A percentile compares a stretch with the other conserved stretches of the same genome.
These are phyloP conservation scores for Chytriomyces confervae DNA, from an alignment of 192 early-diverging fungal genomes.

Conservation along the genomic window DNA sequence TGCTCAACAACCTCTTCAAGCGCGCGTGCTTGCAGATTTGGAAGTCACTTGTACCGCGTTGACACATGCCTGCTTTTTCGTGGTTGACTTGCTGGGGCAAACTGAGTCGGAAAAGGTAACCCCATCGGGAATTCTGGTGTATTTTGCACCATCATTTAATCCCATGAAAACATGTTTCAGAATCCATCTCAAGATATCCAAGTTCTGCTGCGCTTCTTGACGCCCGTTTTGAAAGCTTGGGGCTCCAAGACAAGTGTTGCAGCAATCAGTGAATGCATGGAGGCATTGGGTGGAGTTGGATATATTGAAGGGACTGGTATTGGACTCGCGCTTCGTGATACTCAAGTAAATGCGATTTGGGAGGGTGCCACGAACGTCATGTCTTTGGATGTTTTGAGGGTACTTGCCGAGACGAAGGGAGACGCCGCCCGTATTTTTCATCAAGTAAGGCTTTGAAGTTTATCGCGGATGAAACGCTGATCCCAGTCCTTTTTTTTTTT, in stretches of 20 bases:
- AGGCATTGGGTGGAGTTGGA: constrained; percentile 73
- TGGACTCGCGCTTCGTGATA: constrained; percentile 62
- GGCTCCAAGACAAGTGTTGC: constrained; percentile 55
- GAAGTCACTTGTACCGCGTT: constrained; percentile 60
- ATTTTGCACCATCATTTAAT: too few relatives aligned
- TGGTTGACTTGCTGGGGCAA: constrained; percentile 61
- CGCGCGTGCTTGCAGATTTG: constrained; percentile 61
- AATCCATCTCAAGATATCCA: constrained; percentile 24
- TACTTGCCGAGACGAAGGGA: constrained; percentile 52
- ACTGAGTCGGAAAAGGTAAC: constrained; percentile 26
- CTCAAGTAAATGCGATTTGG: constrained; percentile 75
- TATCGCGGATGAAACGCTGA: not conserved
- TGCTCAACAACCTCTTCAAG: constrained; percentile 64
- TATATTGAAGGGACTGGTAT: constrained; percentile 79
- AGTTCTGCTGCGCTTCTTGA: constrained; percentile 65
- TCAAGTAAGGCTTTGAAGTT: constrained; percentile 38
- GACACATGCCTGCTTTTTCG: constrained; percentile 63
- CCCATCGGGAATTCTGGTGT: too few relatives aligned
- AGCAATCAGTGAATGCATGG: constrained; percentile 64
- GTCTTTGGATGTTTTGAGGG: constrained; percentile 56
- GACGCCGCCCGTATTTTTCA: constrained; percentile 46
- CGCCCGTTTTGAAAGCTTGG: constrained; percentile 70
- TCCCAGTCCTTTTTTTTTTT: not conserved
- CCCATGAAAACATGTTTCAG: constrained; percentile 35
- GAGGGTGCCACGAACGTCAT: constrained; percentile 77